Base-by-base conservation (phyloP, 495 filamentous ascomycete genomes). In the Aspergillus affinis region DNA sequence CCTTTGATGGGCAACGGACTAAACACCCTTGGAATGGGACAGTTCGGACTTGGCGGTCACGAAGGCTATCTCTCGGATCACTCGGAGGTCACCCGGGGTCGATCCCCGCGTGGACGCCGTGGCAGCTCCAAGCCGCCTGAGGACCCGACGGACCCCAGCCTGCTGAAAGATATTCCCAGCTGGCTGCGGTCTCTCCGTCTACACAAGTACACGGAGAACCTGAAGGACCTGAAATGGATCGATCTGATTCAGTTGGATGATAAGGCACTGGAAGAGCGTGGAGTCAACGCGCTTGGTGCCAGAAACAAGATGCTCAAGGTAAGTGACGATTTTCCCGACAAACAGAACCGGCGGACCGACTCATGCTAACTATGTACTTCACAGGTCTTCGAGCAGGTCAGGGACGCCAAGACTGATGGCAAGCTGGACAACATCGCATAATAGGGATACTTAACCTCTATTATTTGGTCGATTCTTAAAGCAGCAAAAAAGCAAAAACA, bases 221-320 rank as follows among this genome's bases (percentile, higher is more conserved):
- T 98, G 66, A 98, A 98, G 76, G 92, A 97, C 71, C 82, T 98
- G 73, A 91, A 93, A 64, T 98, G 94, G 94, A 89, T 84, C n/a
- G 93, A 98, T 17, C 69, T 98, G 66, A 77, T 98, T 63, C 89
- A 92, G 73, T 80, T 98, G 59, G 90, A 96, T 71, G 95, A 98
- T 69, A 93, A 92, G 74, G 92, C 90, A 56, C 79, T 98, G 65
- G 93, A 98, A 74, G 89, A 92, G 12, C 87, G 91, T 55, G 94
- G 94, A 51, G 94, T 98, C 32, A 97, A 97, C 72, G 94, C 94
- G 48, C 82, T 97, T 60, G 94, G 94, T 64, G 94, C 94, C 19
- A 82, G 94, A 59, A 90, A 92, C 75, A 98, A 98, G 82, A 96
- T 98, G 92, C 78, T 98, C 49, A 98, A 98, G 85, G 94, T 91